Evolutionary conservation across 129 eudicot genomes (phyloP), one percentile per base, ranked within the genome.

Genomic region (Centaurea solstitialis): DNA sequence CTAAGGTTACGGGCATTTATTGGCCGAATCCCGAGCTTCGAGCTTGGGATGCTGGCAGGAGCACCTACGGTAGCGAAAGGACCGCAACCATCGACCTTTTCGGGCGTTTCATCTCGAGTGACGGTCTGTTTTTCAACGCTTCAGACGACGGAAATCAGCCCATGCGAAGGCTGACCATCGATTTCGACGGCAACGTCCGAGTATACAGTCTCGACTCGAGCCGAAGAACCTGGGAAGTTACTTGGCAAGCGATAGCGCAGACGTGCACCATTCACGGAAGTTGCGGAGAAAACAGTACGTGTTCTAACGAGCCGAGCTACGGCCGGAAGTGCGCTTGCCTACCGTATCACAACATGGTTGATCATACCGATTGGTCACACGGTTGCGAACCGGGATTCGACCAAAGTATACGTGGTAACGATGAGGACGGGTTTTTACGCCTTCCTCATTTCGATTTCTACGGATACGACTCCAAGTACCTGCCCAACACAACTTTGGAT

Each of bases 21-120:
- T 90, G 94, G 94, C 90, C 90, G 3, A 61, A 72, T 9, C 87
- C 88, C 0, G 82, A 87, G 91, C 73, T 83, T 18, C 47, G 68
- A 18, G 72, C 85, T 13, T 68, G 81, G 73, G 85, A 86, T 7
- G 82, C 81, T 0, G 87, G 87, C 3, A 80, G 96, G 71, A 79
- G 84, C 4, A 72, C 84, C 11, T 84, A 86, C 7, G 86, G 87
- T 40, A 73, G 74, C n/a, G 82, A 84, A 70, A 81, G 82, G 24
- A 76, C 78, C 6, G 90, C 94, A n/a, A 21, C 74, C 0, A 71
- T 86, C 12, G 87, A 90, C 41, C 9, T 8, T 15, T 76, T 65
- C 12, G 92, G 90, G 4, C 41, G 73, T 47, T 90, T 90, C 26
- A 76, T 11, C 2, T 88, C 90, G 7, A 81, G 83, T 10, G 94